Base-by-base conservation (phyloP, 2,329 filamentous ascomycete species). In the Aspergillus sp. region DNA sequence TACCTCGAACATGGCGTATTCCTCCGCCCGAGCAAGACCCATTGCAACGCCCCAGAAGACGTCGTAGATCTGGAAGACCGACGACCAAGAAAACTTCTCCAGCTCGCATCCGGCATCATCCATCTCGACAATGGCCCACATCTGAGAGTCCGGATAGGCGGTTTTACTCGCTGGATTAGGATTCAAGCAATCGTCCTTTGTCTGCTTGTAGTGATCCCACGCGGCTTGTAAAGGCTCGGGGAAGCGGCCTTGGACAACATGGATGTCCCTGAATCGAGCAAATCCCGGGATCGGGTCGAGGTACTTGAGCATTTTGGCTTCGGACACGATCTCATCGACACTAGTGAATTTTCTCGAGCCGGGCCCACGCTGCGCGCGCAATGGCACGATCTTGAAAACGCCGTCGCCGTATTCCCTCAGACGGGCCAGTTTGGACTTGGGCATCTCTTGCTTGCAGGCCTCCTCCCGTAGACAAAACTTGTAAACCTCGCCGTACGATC, bases 101-200 rank as follows among this genome's bases (percentile, higher is more conserved):
- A 78, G 58, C 44, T 78, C 74, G 13, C 59, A 68, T 2, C 76
- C 76, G 0, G 76, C 76, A 47, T 80, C 72, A 45, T 75, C 69
- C 76, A 80, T 80, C 44, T 80, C 76, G 8, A 80, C 61, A 10
- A 79, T 68, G 0, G 73, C 72, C 74, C 75, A 80, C 2, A 78
- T 57, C 47, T 79, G 74, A 3, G 66, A 61, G 25, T 70, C 65
- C 0, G 64, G 58, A 39, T 75, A 77, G 24, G 64, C 68, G 13
- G 58, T 54, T 36, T 70, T 71, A 40, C 65, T 71, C 5, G 62
- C 61, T 3, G 73, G 74, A 39, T 78, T 72, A 0, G 72, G 71
- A 36, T 78, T 76, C 38, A 67, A 56, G 45, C 69, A 66, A 29
- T 63, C 57, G 26, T 56, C 63, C 38, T 63, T 55, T 11, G 55